phyloP scores from a whole-genome alignment of 495 filamentous ascomycete genomes.

The Aspergillus carlsbadensis region DNA sequence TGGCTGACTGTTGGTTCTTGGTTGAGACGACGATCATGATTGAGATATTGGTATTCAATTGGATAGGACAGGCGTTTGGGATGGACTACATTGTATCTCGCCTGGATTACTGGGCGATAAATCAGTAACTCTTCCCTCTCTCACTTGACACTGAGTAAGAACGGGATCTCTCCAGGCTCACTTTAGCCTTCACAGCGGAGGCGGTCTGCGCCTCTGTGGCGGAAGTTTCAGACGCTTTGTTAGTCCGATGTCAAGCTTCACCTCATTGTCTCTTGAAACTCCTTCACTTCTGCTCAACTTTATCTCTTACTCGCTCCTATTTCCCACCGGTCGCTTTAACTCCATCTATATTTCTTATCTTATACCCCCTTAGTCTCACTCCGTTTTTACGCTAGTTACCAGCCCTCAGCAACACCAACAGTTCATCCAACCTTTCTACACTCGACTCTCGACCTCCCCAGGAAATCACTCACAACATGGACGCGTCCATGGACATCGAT shows the following conservation, averaged over 20 bases:
- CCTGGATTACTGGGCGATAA: not conserved
- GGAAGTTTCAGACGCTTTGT: constrained; percentile 3
- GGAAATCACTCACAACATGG: constrained; percentile 21
- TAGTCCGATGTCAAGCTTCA: not conserved
- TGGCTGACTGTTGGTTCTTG: constrained; percentile 19
- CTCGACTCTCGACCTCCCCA: not conserved
- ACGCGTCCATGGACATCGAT: constrained; percentile 70
- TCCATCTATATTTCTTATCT: not conserved
- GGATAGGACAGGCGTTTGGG: constrained; percentile 7
- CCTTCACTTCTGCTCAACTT: not conserved
- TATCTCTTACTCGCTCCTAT: too few species aligned
- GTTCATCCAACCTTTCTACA: not conserved
- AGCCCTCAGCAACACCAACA: not conserved
- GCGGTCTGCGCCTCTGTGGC: constrained; percentile 7
- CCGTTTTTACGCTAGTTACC: not conserved
- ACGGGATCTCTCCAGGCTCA: too few species aligned
- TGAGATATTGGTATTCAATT: constrained; percentile 2
- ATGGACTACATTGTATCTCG: constrained; percentile 4
- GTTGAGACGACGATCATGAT: constrained; percentile 12
- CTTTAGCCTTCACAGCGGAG: too few species aligned
- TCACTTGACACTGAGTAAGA: too few species aligned
- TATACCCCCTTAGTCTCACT: not conserved
- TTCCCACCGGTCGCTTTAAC: too few species aligned
- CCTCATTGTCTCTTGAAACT: not conserved
- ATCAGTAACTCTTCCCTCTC: too few species aligned